Base-by-base conservation (phyloP, 768 basidiomycete genomes). In the Sistotremastrum suecicum region DNA sequence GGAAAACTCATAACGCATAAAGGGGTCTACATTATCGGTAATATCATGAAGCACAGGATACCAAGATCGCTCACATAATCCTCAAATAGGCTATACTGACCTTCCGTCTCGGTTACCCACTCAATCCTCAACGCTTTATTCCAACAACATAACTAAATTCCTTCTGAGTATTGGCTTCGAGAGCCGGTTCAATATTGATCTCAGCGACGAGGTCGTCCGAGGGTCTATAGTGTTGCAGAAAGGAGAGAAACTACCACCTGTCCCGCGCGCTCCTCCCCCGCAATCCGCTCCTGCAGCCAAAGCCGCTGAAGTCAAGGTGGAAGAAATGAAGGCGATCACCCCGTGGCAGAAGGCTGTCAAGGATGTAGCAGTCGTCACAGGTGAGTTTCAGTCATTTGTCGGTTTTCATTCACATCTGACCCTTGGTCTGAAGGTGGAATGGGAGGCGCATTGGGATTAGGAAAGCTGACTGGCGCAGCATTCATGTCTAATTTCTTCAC, bases 401-500 rank as follows among this genome's bases (percentile, higher is more conserved):
- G 20, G 20, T 20, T 20, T 20, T 20, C 20, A 20, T 20, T 20
- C 20, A 20, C 20, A 20, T 20, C 20, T 20, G 20, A 20, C 20
- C 20, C 20, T 20, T 20, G 20, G 20, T 20, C 20, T 20, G 20
- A 20, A 20, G 20, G 20, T 11, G 84, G 84, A 9, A 84, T 91
- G 78, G 82, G 81, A 31, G 68, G 76, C 5, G 64, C 66, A 7
- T 62, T 91, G 49, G 82, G 73, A 30, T 66, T 91, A 2, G 88
- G 87, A 40, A 88, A 87, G 56, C 61, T 78, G 40, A 86, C 88
- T 0, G 80, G 83, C 3, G 75, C 81, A 11, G 76, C 76, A 1
- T 90, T 91, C 60, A 91, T 91, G 88, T 74, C 75, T 53, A 84
- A 79, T 56, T 85, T 90, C 61, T 88, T 89, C 57, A 87, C 83